phyloP scores from a whole-genome alignment of 768 basidiomycete genomes.

The Lactifluus piperatus region DNA sequence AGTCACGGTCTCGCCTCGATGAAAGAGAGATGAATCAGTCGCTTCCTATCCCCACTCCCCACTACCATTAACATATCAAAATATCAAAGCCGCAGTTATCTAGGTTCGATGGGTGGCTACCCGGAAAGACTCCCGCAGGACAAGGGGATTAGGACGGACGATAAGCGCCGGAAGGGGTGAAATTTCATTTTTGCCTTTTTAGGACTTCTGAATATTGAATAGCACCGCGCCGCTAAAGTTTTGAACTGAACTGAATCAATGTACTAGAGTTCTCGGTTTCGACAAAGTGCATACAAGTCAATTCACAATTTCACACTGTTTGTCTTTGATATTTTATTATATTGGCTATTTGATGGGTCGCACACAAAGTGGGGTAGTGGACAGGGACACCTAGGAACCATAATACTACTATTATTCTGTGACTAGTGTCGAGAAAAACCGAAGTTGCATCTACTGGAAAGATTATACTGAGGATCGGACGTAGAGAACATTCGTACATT shows the following conservation, averaged over 20 bases:
- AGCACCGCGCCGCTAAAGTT: background rate
- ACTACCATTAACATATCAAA: background rate
- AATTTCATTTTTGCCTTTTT: too few relatives aligned
- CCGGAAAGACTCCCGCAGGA: too few relatives aligned
- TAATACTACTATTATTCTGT: background rate
- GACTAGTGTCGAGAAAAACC: background rate
- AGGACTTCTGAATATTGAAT: background rate
- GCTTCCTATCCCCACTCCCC: background rate
- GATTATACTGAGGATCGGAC: background rate
- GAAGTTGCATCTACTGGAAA: background rate
- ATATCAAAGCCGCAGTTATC: too few relatives aligned
- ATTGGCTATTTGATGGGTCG: background rate
- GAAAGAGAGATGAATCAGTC: background rate
- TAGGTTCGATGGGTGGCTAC: too few relatives aligned
- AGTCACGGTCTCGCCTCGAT: background rate
- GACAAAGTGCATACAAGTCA: background rate
- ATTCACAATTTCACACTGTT: background rate
- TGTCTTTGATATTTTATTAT: background rate
- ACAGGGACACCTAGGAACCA: background rate
- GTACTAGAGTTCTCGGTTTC: background rate
- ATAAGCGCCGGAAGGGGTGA: too few relatives aligned
- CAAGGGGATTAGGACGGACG: too few relatives aligned
- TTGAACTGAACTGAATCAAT: background rate
- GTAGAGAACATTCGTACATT: slow-evolving; percentile 3
- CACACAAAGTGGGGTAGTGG: background rate